Evolutionary conservation across 2,329 filamentous ascomycete species (phyloP).

Genomic region (Geoglossum cookeanum): DNA sequence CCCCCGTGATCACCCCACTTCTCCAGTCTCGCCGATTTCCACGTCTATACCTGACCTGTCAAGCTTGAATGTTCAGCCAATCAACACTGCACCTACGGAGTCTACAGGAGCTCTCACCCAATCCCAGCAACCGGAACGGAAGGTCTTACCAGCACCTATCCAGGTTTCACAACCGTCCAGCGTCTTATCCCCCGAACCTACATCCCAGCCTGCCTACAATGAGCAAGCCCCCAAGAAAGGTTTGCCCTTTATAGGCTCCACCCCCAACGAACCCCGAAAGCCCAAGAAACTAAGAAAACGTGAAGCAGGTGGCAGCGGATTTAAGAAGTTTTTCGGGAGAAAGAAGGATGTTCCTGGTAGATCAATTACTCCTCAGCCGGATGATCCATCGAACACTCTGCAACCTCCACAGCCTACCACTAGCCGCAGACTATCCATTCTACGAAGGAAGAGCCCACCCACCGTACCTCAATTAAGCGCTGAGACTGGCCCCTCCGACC

Average conservation of each 20-base stretch:
- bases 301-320: conserved; percentile 18
- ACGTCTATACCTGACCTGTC: not conserved
- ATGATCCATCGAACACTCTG: not conserved
- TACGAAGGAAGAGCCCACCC: conserved; percentile 6
- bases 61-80: not conserved
- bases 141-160: not conserved
- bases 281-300: conserved; percentile 25
- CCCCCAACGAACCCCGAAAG: not conserved
- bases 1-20: not conserved
- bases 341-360: conserved; percentile 28
- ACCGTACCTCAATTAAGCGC: conserved; percentile 6
- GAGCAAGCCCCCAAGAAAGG: conserved; percentile 6
- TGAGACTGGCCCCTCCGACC: conserved; percentile 4
- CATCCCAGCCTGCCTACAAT: conserved; percentile 3
- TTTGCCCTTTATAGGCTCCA: conserved; percentile 1
- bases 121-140: not conserved
- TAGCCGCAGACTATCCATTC: conserved; percentile 6
- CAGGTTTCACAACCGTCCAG: not conserved
- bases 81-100: not conserved
- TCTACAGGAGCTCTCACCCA: not conserved
- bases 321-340: conserved; percentile 25
- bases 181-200: not conserved
- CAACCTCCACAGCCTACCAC: not conserved
- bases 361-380: not conserved
- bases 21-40: not conserved